A percentile compares a stretch with the other conserved stretches of the same genome.
phyloP scores from a whole-genome alignment of 192 early-diverging fungal species.

The Tieghemiomyces parasiticus region DNA sequence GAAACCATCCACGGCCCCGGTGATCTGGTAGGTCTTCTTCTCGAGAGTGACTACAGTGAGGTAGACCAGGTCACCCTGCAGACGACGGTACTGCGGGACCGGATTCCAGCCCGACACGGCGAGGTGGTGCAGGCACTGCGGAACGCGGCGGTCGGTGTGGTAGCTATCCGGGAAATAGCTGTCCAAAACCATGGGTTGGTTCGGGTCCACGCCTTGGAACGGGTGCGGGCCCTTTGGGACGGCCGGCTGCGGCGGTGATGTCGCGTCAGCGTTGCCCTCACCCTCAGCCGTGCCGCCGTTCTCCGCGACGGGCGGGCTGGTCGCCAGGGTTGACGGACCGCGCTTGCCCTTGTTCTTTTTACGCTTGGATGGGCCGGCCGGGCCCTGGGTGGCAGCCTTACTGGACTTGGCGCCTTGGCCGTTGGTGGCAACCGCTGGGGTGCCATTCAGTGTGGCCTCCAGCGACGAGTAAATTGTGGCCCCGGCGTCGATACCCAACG shows the following conservation, averaged over 20 bases:
- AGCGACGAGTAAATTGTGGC: conserved; percentile 44
- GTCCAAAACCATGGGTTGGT: conserved; percentile 25
- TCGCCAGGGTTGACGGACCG: not conserved
- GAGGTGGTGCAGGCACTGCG: conserved; percentile 56
- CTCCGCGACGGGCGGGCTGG: not conserved
- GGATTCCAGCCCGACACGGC: conserved; percentile 89
- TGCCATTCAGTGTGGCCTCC: conserved; percentile 12
- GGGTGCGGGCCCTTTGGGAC: conserved; percentile 23
- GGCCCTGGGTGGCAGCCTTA: too few relatives aligned
- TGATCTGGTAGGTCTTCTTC: conserved; percentile 67
- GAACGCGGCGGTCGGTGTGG: conserved; percentile 24
- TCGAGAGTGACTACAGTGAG: conserved; percentile 77
- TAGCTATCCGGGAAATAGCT: conserved; percentile 38
- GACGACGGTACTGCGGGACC: conserved; percentile 52
- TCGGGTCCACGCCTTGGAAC: conserved; percentile 32
- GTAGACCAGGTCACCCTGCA: conserved; percentile 81
- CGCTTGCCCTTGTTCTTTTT: conserved; percentile 15
- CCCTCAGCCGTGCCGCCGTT: not conserved
- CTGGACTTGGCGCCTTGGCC: conserved; percentile 12
- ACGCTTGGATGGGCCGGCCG: too few relatives aligned
- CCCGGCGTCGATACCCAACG: conserved; percentile 53
- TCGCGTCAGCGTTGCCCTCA: conserved; percentile 8
- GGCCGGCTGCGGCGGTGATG: not conserved
- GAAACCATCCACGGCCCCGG: conserved; percentile 73
- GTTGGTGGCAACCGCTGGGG: conserved; percentile 11